Evolutionary conservation across 148 eudicot species (phyloP).

Genomic region (Pouteria glomerata): DNA sequence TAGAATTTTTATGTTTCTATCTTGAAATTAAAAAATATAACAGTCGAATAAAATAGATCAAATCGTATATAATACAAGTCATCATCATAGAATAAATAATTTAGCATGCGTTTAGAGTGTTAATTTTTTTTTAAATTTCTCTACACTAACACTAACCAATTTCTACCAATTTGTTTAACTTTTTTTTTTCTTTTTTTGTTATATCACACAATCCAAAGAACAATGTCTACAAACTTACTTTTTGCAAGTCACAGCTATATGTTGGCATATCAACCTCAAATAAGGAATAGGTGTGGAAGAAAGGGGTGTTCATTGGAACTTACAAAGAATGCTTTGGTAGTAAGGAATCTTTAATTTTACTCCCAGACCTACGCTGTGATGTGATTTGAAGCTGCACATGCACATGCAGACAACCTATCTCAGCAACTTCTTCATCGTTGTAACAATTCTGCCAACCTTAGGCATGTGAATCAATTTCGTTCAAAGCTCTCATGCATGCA

Average conservation of each 20-base stretch:
- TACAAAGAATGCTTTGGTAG: not conserved
- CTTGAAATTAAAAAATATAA: no score
- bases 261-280: not conserved
- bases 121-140: no score
- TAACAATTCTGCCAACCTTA: constrained; percentile 6
- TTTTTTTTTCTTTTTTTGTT: no score
- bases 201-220: not conserved
- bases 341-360: constrained; percentile 3
- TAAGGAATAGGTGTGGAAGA: not conserved
- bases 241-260: not conserved
- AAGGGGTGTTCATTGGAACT: constrained; percentile 9
- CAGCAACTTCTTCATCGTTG: constrained; percentile 17
- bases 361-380: not conserved
- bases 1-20: no score
- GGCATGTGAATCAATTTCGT: constrained; percentile 3
- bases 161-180: no score
- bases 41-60: no score
- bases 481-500: constrained; percentile 27
- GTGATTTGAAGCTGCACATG: not conserved
- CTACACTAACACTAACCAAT: no score
- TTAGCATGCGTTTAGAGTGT: no score
- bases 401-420: not conserved
- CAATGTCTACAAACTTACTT: not conserved
- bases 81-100: no score
- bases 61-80: no score